Evolutionary conservation across 2,329 filamentous ascomycete genomes (phyloP), one percentile per base, ranked within the genome.

Genomic region (Pleomassaria siparia): DNA sequence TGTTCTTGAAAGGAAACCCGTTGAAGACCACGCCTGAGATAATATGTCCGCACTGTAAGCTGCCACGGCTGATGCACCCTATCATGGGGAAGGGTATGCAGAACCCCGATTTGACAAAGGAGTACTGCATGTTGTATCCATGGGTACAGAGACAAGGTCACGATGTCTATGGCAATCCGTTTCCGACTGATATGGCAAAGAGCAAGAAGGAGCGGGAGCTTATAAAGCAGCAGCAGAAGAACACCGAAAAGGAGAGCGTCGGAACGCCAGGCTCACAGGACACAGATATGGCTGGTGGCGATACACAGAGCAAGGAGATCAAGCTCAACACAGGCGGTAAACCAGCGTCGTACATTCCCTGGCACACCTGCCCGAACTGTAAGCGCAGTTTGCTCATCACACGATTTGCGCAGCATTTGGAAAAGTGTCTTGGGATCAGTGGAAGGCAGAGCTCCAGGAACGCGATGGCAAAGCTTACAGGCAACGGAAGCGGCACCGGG

Each of bases 161-260:
- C 72, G 88, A 92, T 69, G 89, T 91, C 55, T 91, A 91, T 70
- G 88, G 87, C 42, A 89, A 91, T 70, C 88, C 86, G 22, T 91
- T 88, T 80, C 85, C 88, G 12, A 84, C 84, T 15, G 85, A 86
- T 18, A 80, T 86, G 50, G 87, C 87, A 50, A 88, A 88, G 76
- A 90, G 87, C 58, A 79, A 72, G 80, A 90, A 88, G 77, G 87
- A 85, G 67, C 84, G 85, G 74, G 82, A 84, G 67, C 62, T 73
- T 43, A 65, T 72, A 46, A 68, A 73, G 63, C 59, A 74, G 55
- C 66, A 73, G 59, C 62, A 73, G 51, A 71, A 70, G 55, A 64
- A 67, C 40, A 63, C 64, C 18, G 70, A 74, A 43, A 73, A 74
- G 50, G 73, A 73, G 53, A 71, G 66, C 37, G 70, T 74, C 16